phyloP scores from a whole-genome alignment of 805 yeast species.

The Osmozyma mogii region DNA sequence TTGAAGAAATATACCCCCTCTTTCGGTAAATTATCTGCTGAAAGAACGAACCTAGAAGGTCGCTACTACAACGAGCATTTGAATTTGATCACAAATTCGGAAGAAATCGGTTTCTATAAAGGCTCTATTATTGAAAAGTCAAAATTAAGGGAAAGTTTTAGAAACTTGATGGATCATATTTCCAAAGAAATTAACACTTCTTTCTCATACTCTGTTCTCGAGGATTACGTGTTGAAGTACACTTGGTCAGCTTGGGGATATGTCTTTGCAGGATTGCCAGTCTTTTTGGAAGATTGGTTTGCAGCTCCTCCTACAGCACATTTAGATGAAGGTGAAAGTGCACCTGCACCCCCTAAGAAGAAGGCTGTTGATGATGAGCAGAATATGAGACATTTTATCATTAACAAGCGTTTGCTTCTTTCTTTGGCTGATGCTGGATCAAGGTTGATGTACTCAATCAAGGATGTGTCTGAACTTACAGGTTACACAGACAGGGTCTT shows the following conservation, averaged over 20 bases:
- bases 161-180: conserved; percentile 46
- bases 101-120: conserved; percentile 90
- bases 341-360: conserved; percentile 9
- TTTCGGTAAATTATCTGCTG: conserved; percentile 69
- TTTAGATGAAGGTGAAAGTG: conserved; percentile 12
- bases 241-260: conserved; percentile 97
- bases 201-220: conserved; percentile 64
- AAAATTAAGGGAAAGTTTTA: conserved; percentile 54
- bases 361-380: conserved; percentile 36
- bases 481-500: conserved; percentile 88
- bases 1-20: conserved; percentile 74
- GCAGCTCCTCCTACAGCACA: conserved; percentile 3
- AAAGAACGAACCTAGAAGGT: conserved; percentile 76
- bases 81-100: conserved; percentile 79
- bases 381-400: conserved; percentile 81
- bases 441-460: conserved; percentile 87
- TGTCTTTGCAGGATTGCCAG: conserved; percentile 83
- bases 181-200: conserved; percentile 48
- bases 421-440: conserved; percentile 94
- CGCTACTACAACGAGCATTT: conserved; percentile 81
- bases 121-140: conserved; percentile 74
- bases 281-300: conserved; percentile 49
- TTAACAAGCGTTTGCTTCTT: conserved; percentile 83
- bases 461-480: conserved; percentile 83
- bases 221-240: conserved; percentile 81